phyloP scores from a whole-genome alignment of 176 grass and related monocot species.

The Oropetium thomaeum region DNA sequence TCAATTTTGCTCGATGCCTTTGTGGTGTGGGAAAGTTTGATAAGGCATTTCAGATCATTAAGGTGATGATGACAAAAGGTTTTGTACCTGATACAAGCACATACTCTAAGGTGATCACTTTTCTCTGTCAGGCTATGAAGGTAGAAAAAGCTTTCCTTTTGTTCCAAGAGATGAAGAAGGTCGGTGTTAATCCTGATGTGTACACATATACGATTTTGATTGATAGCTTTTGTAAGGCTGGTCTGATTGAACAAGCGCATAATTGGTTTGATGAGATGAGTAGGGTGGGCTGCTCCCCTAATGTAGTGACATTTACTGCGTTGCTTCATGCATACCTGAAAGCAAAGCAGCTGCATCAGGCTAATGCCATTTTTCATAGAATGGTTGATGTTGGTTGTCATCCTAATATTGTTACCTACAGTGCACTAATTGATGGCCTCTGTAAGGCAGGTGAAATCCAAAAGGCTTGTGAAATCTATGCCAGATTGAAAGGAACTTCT shows the following conservation, averaged over 20 bases:
- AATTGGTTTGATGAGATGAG: constrained; percentile 84
- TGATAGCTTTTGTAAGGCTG: constrained; percentile 91
- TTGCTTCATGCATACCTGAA: constrained; percentile 96
- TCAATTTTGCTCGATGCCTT: constrained; percentile 75
- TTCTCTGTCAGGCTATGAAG: constrained; percentile 67
- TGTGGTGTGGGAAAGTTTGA: constrained; percentile 78
- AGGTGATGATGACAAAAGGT: constrained; percentile 83
- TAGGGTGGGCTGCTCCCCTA: constrained; percentile 64
- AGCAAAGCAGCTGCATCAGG: constrained; percentile 59
- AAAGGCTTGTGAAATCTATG: constrained; percentile 76
- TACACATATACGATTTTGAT: constrained; percentile 97
- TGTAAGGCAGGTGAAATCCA: constrained; percentile 75
- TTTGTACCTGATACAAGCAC: constrained; percentile 88
- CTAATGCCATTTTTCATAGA: constrained; percentile 67
- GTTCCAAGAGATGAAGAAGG: constrained; percentile 92
- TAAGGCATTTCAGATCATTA: constrained; percentile 86
- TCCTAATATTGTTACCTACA: constrained; percentile 83
- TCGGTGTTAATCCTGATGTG: constrained; percentile 72
- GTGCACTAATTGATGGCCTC: constrained; percentile 87
- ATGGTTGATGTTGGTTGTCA: constrained; percentile 71
- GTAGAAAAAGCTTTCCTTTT: constrained; percentile 79
- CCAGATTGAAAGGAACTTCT: constrained; percentile 63
- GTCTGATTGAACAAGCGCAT: constrained; percentile 69
- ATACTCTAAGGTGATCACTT: constrained; percentile 75
- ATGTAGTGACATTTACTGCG: constrained; percentile 87